Evolutionary conservation across 345 rosid species (phyloP), one percentile per base, ranked within the genome.

Genomic region (Stellera chamaejasme): DNA sequence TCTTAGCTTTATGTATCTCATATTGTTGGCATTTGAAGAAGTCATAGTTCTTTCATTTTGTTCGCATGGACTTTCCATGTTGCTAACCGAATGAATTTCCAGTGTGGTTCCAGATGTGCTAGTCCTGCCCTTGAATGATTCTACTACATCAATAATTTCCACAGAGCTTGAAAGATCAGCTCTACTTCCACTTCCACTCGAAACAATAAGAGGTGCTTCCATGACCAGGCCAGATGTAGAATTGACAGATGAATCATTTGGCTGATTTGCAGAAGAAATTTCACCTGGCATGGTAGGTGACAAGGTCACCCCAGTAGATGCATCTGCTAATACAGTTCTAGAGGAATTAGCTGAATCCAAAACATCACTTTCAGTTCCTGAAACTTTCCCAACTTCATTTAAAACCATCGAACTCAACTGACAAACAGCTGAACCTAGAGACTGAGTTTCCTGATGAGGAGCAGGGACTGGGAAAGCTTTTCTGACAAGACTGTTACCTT

Each of bases 401-500:
- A 43, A 60, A 60, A 56, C 73, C 14, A 58, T 64, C 62, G 74
- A 60, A 63, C 67, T 75, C 66, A 79, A 67, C 71, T 65, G 72
- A 65, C 56, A 45, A 46, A 67, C 72, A 61, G 83, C 61, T 42
- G 82, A 69, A 70, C 70, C 66, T 42, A 58, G 62, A 59, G 75
- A 71, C 65, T 48, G 71, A 51, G 77, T 50, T 61, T 65, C 64
- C 54, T 59, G 75, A 58, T 75, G 67, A 65, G 59, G 76, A 61
- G 67, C 58, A 63, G 83, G 66, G 49, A 52, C 78, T 48, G 69
- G 50, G 4, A 60, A 59, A 41, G 91, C 72, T 62, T 85, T 80
- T 66, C 97, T 82, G 54, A 89, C 91, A 73, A 93, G 91, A 71
- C 96, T 89, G 72, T 85, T 93, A 55, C 97, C 96, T 75, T 93